These are phyloP conservation scores for Didymella pomorum DNA, from an alignment of 2,329 filamentous ascomycete genomes.

Conservation along the genomic window DNA sequence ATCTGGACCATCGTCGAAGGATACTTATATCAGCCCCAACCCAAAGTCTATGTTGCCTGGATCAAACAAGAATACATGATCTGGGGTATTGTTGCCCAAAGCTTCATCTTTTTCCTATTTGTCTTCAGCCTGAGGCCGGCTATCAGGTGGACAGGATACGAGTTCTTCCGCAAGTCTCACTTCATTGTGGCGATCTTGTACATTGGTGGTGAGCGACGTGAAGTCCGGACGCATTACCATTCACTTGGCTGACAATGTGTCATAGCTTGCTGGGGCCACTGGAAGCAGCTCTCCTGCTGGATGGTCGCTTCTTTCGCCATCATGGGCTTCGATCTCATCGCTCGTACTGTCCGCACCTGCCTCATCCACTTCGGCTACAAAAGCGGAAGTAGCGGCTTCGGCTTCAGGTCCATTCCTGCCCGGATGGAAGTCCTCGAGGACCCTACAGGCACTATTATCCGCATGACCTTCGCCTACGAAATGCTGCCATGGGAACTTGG, in stretches of 20 bases:
- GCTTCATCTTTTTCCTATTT: conserved; percentile 67
- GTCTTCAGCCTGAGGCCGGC: conserved; percentile 65
- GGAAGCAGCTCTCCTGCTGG: conserved; percentile 72
- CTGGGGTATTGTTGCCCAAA: conserved; percentile 74
- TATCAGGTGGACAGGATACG: conserved; percentile 73
- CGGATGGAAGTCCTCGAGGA: conserved; percentile 59
- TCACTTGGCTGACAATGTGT: background rate
- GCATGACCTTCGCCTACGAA: conserved; percentile 69
- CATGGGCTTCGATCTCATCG: conserved; percentile 68
- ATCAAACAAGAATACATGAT: conserved; percentile 72
- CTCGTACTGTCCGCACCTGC: conserved; percentile 64
- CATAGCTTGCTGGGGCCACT: conserved; percentile 74
- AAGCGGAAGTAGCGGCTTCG: conserved; percentile 54
- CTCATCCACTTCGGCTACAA: conserved; percentile 68
- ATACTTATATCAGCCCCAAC: conserved; percentile 74
- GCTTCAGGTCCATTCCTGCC: conserved; percentile 65
- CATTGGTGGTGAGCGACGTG: conserved; percentile 57
- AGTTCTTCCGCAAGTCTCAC: conserved; percentile 77
- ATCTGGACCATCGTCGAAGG: conserved; percentile 73
- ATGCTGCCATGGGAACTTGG: conserved; percentile 71
- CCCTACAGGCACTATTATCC: conserved; percentile 62
- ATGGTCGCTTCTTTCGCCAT: conserved; percentile 71
- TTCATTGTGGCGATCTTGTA: conserved; percentile 76
- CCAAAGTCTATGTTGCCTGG: conserved; percentile 63
- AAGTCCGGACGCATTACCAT: no score